Percentiles rank a stretch among this genome's conserved stretches.
These are phyloP conservation scores for Pisolithus tinctorius DNA, from an alignment of 768 basidiomycete species.

Conservation along the genomic window DNA sequence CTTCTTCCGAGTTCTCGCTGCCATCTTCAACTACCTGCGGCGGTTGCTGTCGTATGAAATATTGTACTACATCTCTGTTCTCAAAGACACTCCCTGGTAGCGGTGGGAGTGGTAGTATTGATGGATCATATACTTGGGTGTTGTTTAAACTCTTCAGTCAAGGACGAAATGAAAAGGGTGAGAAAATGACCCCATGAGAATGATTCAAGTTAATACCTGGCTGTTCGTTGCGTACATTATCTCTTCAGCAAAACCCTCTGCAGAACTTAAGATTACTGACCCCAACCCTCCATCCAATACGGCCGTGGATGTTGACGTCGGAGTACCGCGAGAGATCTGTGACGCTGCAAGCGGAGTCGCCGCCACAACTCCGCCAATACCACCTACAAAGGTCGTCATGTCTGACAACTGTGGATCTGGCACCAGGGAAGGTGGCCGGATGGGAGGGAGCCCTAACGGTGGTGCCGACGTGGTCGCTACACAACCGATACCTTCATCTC, in stretches of 20 bases:
- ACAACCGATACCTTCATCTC: background rate
- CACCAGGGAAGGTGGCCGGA: constrained; percentile 7
- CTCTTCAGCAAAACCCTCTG: constrained; percentile 5
- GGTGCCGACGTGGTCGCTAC: background rate
- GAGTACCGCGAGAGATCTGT: background rate
- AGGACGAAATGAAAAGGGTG: constrained; percentile 16
- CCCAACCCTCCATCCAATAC: constrained; percentile 2
- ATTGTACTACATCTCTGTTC: background rate
- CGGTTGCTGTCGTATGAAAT: constrained; percentile 4
- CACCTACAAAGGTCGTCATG: constrained; percentile 11
- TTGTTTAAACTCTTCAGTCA: constrained; percentile 17
- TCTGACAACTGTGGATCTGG: constrained; percentile 22
- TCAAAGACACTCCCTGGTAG: background rate
- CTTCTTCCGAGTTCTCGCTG: constrained; percentile 9
- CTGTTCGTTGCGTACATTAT: constrained; percentile 14
- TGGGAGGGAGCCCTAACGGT: constrained; percentile 1
- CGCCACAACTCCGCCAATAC: background rate
- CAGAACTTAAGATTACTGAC: constrained; percentile 6
- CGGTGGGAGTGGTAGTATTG: background rate
- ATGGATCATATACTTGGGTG: background rate
- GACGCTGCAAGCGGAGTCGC: background rate
- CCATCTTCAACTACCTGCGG: constrained; percentile 7
- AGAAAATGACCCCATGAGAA: constrained; percentile 9
- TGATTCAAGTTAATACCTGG: constrained; percentile 26
- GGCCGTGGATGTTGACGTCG: background rate